Conservation (phyloP, 192 early-diverging fungal species). For the Haplosporangium gracile region DNA sequence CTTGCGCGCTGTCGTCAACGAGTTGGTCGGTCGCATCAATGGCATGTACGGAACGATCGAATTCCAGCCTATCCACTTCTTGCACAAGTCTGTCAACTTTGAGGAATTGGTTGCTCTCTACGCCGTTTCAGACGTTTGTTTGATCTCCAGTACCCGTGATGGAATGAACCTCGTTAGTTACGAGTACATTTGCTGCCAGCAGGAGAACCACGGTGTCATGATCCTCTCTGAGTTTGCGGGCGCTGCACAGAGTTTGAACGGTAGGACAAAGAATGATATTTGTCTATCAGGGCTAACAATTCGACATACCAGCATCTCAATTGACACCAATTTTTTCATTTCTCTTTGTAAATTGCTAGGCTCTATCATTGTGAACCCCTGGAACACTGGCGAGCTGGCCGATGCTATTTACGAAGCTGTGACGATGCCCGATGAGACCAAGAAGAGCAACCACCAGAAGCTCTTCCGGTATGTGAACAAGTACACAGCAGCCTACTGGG, state of each 20-base stretch:
- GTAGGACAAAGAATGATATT: slow-evolving; percentile 52
- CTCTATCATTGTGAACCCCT: slow-evolving; percentile 98
- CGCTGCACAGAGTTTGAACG: slow-evolving; percentile 97
- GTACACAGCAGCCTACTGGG: slow-evolving; percentile 99
- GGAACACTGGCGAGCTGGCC: slow-evolving; percentile 98
- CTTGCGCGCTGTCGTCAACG: slow-evolving; percentile 93
- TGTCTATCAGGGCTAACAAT: neutral
- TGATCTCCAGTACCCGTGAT: slow-evolving; percentile 98
- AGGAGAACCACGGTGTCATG: slow-evolving; percentile 94
- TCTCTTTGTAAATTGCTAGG: slow-evolving; percentile 57
- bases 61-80: slow-evolving; percentile 97
- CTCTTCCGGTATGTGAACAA: slow-evolving; percentile 95
- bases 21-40: slow-evolving; percentile 98
- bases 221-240: slow-evolving; percentile 99
- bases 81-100: slow-evolving; percentile 97
- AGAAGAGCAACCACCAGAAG: slow-evolving; percentile 89
- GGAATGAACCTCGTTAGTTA: slow-evolving; percentile 99
- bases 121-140: slow-evolving; percentile 94
- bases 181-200: slow-evolving; percentile 96
- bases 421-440: slow-evolving; percentile 87
- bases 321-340: neutral
- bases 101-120: slow-evolving; percentile 97
- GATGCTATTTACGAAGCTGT: slow-evolving; percentile 92
- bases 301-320: neutral
- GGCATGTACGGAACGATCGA: slow-evolving; percentile 96